These are phyloP conservation scores for Danielozyma ontarioensis DNA, from an alignment of 805 yeast species.

Conservation along the genomic window DNA sequence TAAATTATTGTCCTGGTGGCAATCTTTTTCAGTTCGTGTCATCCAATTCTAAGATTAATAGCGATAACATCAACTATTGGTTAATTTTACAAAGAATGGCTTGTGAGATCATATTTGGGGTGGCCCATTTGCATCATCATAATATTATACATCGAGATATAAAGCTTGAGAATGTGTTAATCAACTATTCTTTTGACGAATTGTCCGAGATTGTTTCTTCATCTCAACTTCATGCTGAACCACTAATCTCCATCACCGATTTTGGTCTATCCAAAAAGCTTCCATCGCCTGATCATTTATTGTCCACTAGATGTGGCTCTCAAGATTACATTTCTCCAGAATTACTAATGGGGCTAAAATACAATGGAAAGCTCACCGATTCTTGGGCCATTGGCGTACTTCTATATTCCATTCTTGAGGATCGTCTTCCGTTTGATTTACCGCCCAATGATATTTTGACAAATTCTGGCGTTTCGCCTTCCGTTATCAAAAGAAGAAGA, in stretches of 20 bases:
- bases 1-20: constrained; percentile 82
- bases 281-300: constrained; percentile 52
- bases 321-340: constrained; percentile 97
- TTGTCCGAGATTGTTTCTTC: constrained; percentile 5
- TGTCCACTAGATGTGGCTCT: constrained; percentile 90
- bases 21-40: constrained; percentile 62
- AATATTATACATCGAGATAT: constrained; percentile 85
- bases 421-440: constrained; percentile 87
- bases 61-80: constrained; percentile 33
- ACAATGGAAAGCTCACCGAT: constrained; percentile 88
- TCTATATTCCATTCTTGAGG: constrained; percentile 78
- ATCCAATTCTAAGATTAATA: constrained; percentile 23
- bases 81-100: constrained; percentile 55
- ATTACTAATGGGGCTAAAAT: constrained; percentile 79
- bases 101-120: constrained; percentile 65
- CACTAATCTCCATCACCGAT: constrained; percentile 67
- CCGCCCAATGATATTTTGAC: constrained; percentile 49
- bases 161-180: constrained; percentile 79
- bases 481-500: constrained; percentile 39
- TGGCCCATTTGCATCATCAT: constrained; percentile 62
- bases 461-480: constrained; percentile 29
- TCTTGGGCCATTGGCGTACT: constrained; percentile 94
- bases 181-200: constrained; percentile 29
- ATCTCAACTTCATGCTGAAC: constrained; percentile 11
- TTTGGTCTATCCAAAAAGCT: constrained; percentile 81